These are phyloP conservation scores for Avena insularis DNA, from an alignment of 176 grass and related monocot genomes.

Conservation along the genomic window DNA sequence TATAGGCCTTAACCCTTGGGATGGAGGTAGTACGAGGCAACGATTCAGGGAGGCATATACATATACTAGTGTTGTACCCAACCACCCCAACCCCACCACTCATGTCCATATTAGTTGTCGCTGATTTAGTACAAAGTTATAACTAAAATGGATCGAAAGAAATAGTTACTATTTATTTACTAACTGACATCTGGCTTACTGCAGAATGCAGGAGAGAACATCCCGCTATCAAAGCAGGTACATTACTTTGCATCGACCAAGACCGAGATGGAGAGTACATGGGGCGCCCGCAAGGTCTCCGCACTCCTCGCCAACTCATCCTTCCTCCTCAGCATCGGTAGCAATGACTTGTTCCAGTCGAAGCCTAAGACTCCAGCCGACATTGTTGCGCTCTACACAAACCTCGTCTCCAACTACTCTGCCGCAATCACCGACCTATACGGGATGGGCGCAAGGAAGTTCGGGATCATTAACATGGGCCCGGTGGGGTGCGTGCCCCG, in stretches of 20 bases:
- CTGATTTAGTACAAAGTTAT: too few relatives aligned
- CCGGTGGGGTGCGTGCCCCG: constrained; percentile 37
- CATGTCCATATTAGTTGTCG: too few relatives aligned
- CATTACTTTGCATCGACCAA: constrained; percentile 25
- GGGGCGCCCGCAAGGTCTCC: neutral
- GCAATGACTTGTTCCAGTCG: constrained; percentile 43
- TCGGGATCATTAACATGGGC: constrained; percentile 43
- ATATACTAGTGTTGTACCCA: too few relatives aligned
- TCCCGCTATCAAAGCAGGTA: constrained; percentile 54
- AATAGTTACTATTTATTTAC: too few relatives aligned
- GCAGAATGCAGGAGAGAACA: constrained; percentile 28
- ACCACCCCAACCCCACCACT: too few relatives aligned
- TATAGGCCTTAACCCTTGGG: too few relatives aligned
- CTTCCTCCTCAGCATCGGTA: constrained; percentile 40
- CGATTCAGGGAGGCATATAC: too few relatives aligned
- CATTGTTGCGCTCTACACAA: neutral
- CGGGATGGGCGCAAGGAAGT: constrained; percentile 50
- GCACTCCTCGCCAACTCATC: constrained; percentile 34
- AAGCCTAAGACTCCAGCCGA: neutral
- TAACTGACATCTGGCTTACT: too few relatives aligned
- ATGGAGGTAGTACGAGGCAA: too few relatives aligned
- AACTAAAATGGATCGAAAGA: too few relatives aligned
- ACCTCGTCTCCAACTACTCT: constrained; percentile 38
- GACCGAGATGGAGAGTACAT: neutral
- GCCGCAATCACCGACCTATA: constrained; percentile 19